Base-by-base conservation (phyloP, 768 basidiomycete genomes). In the Podaxis rugospora region DNA sequence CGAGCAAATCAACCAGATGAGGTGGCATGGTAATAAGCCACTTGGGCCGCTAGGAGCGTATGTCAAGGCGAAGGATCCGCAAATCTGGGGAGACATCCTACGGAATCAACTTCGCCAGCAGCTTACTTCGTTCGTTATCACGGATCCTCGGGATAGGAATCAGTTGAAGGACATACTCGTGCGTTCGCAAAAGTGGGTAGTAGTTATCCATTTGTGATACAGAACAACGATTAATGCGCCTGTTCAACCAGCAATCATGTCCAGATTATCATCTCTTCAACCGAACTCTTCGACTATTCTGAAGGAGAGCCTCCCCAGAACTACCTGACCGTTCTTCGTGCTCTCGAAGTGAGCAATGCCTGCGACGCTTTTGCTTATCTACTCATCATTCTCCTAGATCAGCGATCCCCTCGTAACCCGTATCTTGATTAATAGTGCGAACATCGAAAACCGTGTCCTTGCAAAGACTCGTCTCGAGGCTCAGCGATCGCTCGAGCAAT, bases 201-300 rank as follows among this genome's bases (percentile, higher is more conserved):
- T 23, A 62, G 71, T 23, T 23, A 11, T 13, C 2, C 11, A 5
- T 49, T 49, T 7, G 21, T 49, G 9, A 49, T 16, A 9, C n/a
- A 2, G 23, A 4, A 5, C 13, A 1, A 23, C 5, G 13, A 49
- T 21, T 25, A 25, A 49, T 10, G 23, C 6, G 35, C 39, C 53
- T 44, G 9, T 44, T 37, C 25, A 13, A 28, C 51, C 36, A 90
- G 89, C 64, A 59, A 44, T 7, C 70, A 80, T 23, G 75, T 71
- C 23, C 74, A 73, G 5, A 84, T 94, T 62, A 79, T 91, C 65
- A 85, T 89, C 55, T 80, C 83, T 23, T 79, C 83, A 60, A 85
- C 80, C 40, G 93, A 95, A 67, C 65, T 91, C 42, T 98, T 97
- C 69, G 92, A 97, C 68, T 95, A 83, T 66, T 78, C 79, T 39